A percentile compares a stretch with the other conserved stretches of the same genome.
These are phyloP conservation scores for Neophaeococcomyces aloes DNA, from an alignment of 2,329 filamentous ascomycete species.

Conservation along the genomic window DNA sequence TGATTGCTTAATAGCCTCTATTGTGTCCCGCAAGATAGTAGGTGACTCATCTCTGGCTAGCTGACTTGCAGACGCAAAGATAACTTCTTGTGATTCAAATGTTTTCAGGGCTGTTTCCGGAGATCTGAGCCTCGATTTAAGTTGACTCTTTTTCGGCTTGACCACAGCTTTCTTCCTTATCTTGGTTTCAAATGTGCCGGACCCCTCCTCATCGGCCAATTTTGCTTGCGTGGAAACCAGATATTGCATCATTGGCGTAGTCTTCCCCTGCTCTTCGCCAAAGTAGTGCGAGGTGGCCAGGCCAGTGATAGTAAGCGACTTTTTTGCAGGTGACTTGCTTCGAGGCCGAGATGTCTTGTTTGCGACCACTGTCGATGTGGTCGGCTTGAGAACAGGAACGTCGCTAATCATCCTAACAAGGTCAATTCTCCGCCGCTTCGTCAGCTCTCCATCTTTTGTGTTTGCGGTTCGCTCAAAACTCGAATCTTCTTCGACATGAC, in stretches of 20 bases:
- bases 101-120: slow-evolving; percentile 57
- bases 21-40: slow-evolving; percentile 51
- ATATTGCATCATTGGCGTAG: slow-evolving; percentile 37
- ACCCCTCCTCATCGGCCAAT: slow-evolving; percentile 14
- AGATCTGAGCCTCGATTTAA: slow-evolving; percentile 49
- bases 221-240: slow-evolving; percentile 29
- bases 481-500: neutral
- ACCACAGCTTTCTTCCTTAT: slow-evolving; percentile 9
- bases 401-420: neutral
- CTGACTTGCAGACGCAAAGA: slow-evolving; percentile 82
- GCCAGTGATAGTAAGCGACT: slow-evolving; percentile 65
- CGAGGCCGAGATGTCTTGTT: slow-evolving; percentile 25
- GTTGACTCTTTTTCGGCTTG: slow-evolving; percentile 22
- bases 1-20: slow-evolving; percentile 51
- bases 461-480: neutral
- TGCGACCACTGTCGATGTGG: slow-evolving; percentile 7
- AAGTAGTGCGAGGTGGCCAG: slow-evolving; percentile 63
- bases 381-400: neutral
- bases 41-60: slow-evolving; percentile 63
- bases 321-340: slow-evolving; percentile 53
- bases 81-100: slow-evolving; percentile 59
- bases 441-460: slow-evolving; percentile 4
- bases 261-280: slow-evolving; percentile 26
- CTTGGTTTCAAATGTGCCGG: slow-evolving; percentile 23
- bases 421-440: slow-evolving; percentile 20